Conservation (phyloP, 2,329 filamentous ascomycete species). For the Ophiostoma sp. region DNA sequence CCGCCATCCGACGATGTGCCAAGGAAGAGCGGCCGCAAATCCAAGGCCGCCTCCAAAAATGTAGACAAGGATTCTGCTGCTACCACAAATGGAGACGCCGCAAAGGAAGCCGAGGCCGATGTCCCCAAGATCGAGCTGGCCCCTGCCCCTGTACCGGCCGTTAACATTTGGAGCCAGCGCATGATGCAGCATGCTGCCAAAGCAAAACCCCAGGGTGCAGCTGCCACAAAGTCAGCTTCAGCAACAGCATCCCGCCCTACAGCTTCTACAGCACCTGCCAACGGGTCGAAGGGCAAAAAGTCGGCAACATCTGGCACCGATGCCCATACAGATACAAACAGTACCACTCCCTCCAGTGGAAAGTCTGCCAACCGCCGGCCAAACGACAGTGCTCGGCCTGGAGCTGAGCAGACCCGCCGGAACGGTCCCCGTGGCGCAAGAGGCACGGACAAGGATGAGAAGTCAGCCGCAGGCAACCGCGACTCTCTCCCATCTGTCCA, state of each 20-base stretch:
- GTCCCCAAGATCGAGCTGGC: conserved; percentile 61
- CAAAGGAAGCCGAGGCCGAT: conserved; percentile 42
- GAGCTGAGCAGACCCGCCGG: conserved; percentile 39
- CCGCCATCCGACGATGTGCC: conserved; percentile 50
- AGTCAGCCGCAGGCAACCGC: conserved; percentile 24
- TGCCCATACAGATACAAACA: conserved; percentile 32
- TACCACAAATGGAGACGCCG: not conserved
- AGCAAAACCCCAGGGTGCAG: conserved; percentile 34
- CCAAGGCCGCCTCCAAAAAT: conserved; percentile 53
- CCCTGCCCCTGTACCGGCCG: conserved; percentile 73
- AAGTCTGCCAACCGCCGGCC: conserved; percentile 41
- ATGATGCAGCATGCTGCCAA: conserved; percentile 60
- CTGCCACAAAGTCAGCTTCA: not conserved
- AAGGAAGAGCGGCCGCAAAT: conserved; percentile 56
- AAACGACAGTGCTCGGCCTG: conserved; percentile 37
- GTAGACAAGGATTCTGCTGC: conserved; percentile 49
- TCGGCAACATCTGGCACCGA: conserved; percentile 22
- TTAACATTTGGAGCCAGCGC: conserved; percentile 85
- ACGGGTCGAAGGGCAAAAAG: conserved; percentile 20
- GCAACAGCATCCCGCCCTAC: conserved; percentile 21
- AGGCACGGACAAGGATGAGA: conserved; percentile 42
- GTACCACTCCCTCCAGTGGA: conserved; percentile 32
- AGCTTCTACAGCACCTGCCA: conserved; percentile 21
- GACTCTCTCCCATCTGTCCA: conserved; percentile 58
- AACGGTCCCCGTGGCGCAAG: conserved; percentile 44